A percentile compares a stretch with the other conserved stretches of the same genome.
phyloP scores from a whole-genome alignment of 2,329 filamentous ascomycete species.

The Talaromyces sp. region DNA sequence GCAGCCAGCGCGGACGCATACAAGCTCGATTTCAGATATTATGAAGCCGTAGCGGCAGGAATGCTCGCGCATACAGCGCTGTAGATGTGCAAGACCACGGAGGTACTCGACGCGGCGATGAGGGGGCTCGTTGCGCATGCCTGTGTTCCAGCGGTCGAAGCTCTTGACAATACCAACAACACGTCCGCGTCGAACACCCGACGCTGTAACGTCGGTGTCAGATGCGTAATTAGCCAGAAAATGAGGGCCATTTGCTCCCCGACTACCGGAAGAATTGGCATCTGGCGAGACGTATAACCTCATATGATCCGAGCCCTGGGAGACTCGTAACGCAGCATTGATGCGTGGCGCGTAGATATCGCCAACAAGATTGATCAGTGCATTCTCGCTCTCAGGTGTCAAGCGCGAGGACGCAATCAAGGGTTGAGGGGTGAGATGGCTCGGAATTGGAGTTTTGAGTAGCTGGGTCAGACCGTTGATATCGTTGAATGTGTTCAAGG shows the following conservation, averaged over 20 bases:
- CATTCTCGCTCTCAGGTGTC: slow-evolving; percentile 73
- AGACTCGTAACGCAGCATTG: slow-evolving; percentile 76
- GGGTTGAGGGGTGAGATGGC: slow-evolving; percentile 25
- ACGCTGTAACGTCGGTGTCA: slow-evolving; percentile 48
- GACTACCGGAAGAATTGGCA: slow-evolving; percentile 33
- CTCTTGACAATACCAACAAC: slow-evolving; percentile 84
- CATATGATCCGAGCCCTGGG: slow-evolving; percentile 63
- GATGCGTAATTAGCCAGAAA: slow-evolving; percentile 55
- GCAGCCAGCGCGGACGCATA: slow-evolving; percentile 77
- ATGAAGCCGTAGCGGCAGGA: slow-evolving; percentile 93
- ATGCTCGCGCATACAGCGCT: slow-evolving; percentile 90
- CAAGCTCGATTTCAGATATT: slow-evolving; percentile 90
- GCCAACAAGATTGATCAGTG: slow-evolving; percentile 71
- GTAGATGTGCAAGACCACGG: slow-evolving; percentile 77
- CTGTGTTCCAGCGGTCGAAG: slow-evolving; percentile 92
- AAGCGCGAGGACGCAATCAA: slow-evolving; percentile 33
- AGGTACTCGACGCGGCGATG: slow-evolving; percentile 87
- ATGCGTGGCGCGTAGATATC: slow-evolving; percentile 80
- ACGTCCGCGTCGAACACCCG: slow-evolving; percentile 55
- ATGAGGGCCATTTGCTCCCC: slow-evolving; percentile 47
- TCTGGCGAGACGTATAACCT: slow-evolving; percentile 42
- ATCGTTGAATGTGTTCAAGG: slow-evolving; percentile 64
- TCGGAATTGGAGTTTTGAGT: slow-evolving; percentile 63
- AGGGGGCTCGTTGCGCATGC: slow-evolving; percentile 82
- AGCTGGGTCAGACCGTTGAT: slow-evolving; percentile 71